Evolutionary conservation across 148 eudicot species (phyloP).

Genomic region (Rhododendron williamsianum): DNA sequence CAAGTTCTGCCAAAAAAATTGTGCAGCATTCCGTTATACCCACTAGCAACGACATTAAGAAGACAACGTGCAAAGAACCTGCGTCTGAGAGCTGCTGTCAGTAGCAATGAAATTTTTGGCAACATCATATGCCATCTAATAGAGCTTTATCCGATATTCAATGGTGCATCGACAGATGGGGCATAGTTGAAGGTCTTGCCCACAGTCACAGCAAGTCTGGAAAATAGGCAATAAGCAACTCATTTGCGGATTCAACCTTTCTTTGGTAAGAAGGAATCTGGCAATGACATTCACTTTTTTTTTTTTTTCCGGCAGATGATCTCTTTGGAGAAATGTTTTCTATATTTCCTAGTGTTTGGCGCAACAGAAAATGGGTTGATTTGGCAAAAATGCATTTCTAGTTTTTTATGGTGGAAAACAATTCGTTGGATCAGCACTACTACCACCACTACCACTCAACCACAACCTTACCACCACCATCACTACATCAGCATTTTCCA

Average conservation of each 20-base stretch:
- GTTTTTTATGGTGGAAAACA: neutral
- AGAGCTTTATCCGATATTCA: constrained; percentile 17
- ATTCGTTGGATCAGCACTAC: neutral
- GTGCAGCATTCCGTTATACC: neutral
- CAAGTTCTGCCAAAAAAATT: neutral
- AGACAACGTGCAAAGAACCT: constrained; percentile 1
- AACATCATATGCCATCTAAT: neutral
- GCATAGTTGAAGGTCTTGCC: constrained; percentile 15
- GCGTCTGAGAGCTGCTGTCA: neutral
- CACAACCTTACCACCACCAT: neutral
- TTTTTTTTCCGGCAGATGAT: neutral
- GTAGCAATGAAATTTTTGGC: neutral
- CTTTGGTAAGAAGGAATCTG: neutral
- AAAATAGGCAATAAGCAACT: constrained; percentile 1
- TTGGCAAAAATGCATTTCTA: neutral
- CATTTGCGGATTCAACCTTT: neutral
- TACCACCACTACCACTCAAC: neutral
- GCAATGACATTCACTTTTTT: neutral
- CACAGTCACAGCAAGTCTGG: constrained; percentile 36
- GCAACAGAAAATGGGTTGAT: neutral
- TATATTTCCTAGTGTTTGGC: neutral
- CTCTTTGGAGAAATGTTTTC: neutral
- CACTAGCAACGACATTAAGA: neutral
- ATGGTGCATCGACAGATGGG: constrained; percentile 20
- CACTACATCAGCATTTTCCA: neutral